These are phyloP conservation scores for Beauveria sp. DNA, from an alignment of 2,329 filamentous ascomycete species.

Conservation along the genomic window DNA sequence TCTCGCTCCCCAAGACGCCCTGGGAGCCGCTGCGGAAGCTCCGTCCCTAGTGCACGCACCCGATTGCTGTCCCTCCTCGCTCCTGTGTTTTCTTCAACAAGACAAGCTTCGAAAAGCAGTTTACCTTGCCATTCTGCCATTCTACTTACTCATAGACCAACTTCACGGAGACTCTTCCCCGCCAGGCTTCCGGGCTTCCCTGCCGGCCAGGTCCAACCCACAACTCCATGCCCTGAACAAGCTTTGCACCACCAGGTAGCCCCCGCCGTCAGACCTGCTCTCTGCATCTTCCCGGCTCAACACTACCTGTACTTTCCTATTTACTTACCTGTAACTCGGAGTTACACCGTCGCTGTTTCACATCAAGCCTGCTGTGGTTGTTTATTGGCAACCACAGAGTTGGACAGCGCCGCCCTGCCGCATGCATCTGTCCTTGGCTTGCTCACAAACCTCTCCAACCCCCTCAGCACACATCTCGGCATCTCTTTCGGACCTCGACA, in stretches of 20 bases:
- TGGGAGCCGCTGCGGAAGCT: neutral
- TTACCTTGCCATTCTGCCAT: neutral
- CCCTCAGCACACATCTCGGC: neutral
- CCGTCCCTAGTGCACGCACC: neutral
- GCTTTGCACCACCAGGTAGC: slow-evolving; percentile 2
- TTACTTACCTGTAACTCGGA: neutral
- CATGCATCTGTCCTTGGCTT: slow-evolving; percentile 8
- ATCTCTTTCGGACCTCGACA: neutral
- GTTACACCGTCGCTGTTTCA: slow-evolving; percentile 10
- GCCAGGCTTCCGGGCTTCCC: neutral
- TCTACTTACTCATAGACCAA: neutral
- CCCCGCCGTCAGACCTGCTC: slow-evolving; percentile 3
- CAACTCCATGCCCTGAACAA: neutral
- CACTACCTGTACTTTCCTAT: neutral
- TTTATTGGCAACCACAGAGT: slow-evolving; percentile 1
- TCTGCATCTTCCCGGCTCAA: neutral
- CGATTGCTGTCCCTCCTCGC: slow-evolving; percentile 2
- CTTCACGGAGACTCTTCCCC: neutral
- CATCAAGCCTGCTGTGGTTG: slow-evolving; percentile 8
- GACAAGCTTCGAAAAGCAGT: neutral
- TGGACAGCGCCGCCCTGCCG: slow-evolving; percentile 4
- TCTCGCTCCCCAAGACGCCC: neutral
- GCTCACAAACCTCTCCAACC: neutral
- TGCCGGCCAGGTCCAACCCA: neutral
- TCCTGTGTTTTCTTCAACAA: neutral